These are phyloP conservation scores for Alliaria petiolata DNA, from an alignment of 345 rosid species.

Conservation along the genomic window DNA sequence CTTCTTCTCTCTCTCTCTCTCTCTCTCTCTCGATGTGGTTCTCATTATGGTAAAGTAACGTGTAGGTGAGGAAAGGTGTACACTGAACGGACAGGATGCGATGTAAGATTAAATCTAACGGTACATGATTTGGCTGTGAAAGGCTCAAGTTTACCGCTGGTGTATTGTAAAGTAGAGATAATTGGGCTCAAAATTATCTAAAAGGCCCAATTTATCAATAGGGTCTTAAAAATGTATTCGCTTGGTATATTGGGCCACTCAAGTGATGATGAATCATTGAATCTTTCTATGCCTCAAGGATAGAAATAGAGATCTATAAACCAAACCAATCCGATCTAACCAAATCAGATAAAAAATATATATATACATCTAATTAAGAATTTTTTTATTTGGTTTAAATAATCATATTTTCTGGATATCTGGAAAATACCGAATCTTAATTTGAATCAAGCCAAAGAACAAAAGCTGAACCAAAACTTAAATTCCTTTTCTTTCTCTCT, in stretches of 20 bases:
- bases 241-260: neutral
- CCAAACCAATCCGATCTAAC: too few relatives aligned
- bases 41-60: constrained; percentile 13
- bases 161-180: neutral
- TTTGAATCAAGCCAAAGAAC: too few relatives aligned
- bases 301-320: too few relatives aligned
- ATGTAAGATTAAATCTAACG: constrained; percentile 20
- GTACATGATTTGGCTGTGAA: neutral
- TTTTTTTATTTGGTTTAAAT: too few relatives aligned
- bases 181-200: neutral
- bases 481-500: too few relatives aligned
- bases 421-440: too few relatives aligned
- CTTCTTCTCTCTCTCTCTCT: too few relatives aligned
- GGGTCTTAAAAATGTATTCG: neutral
- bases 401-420: too few relatives aligned
- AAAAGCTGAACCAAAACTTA: too few relatives aligned
- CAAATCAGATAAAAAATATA: too few relatives aligned
- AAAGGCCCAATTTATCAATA: neutral
- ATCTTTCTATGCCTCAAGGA: neutral
- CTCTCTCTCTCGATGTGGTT: constrained; percentile 4
- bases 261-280: neutral
- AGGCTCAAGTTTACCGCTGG: neutral
- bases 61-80: constrained; percentile 4
- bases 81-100: constrained; percentile 8
- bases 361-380: too few relatives aligned